Percentiles rank a stretch among this genome's conserved stretches.
phyloP scores from a whole-genome alignment of 192 early-diverging fungal species.

The Lunasporangiospora selenospora region DNA sequence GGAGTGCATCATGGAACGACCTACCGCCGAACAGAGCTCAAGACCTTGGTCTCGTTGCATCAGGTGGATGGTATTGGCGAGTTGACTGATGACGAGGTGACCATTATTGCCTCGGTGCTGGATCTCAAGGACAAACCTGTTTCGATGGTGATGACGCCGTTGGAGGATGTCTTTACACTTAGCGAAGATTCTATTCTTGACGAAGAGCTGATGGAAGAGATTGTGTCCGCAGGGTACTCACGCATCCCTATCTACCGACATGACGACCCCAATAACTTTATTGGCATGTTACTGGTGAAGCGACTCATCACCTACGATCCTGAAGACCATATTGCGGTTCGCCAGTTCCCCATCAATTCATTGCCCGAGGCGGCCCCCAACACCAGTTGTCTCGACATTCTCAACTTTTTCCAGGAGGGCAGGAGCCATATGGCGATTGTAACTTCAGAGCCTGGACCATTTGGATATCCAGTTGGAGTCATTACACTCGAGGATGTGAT shows the following conservation, averaged over 20 bases:
- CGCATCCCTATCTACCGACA: conserved; percentile 67
- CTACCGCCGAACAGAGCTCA: conserved; percentile 76
- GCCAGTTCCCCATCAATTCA: conserved; percentile 51
- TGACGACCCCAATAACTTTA: conserved; percentile 9
- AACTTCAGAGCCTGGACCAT: conserved; percentile 8
- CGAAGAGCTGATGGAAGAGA: conserved; percentile 57
- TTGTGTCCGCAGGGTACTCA: conserved; percentile 66
- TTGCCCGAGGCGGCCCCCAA: conserved; percentile 38
- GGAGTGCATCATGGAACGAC: conserved; percentile 81
- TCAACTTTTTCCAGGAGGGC: conserved; percentile 83
- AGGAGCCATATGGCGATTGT: conserved; percentile 80
- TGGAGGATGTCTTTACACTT: conserved; percentile 63
- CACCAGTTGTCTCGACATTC: conserved; percentile 63
- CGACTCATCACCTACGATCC: conserved; percentile 63
- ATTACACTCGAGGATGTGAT: conserved; percentile 83
- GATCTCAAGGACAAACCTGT: conserved; percentile 71
- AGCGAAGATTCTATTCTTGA: conserved; percentile 58
- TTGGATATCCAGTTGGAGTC: conserved; percentile 57
- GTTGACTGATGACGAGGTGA: conserved; percentile 68
- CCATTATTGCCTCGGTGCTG: conserved; percentile 70
- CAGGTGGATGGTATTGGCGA: conserved; percentile 69
- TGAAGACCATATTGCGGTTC: conserved; percentile 57
- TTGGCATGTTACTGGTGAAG: conserved; percentile 20
- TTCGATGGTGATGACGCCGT: conserved; percentile 66
- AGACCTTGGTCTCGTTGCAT: conserved; percentile 77